Percentiles rank a stretch among this genome's conserved stretches.
These are phyloP conservation scores for Baorangia bicolor DNA, from an alignment of 768 basidiomycete genomes.

Conservation along the genomic window DNA sequence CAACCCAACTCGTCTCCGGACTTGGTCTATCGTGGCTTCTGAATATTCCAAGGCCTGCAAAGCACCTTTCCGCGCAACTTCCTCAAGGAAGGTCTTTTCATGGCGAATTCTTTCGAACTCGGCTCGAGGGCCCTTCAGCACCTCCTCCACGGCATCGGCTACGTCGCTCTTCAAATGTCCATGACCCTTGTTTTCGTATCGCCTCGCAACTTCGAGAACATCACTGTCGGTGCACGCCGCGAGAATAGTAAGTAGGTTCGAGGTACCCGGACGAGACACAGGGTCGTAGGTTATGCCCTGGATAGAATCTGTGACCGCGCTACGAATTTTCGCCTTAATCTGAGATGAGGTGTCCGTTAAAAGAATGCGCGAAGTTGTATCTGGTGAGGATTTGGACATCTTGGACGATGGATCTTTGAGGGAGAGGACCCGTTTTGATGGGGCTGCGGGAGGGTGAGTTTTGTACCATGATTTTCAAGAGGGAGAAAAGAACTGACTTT, in stretches of 20 bases:
- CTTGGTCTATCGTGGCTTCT: conserved; percentile 59
- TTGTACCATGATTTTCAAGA: neutral
- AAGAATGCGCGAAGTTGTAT: conserved; percentile 77
- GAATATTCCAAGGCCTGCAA: conserved; percentile 63
- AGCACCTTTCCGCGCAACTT: conserved; percentile 65
- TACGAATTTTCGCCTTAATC: conserved; percentile 70
- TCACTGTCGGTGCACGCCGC: conserved; percentile 64
- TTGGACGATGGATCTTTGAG: conserved; percentile 83
- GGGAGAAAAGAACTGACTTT: conserved; percentile 52
- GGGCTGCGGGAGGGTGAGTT: conserved; percentile 45
- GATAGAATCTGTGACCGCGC: conserved; percentile 84
- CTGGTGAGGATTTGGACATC: conserved; percentile 93
- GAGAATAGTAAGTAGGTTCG: conserved; percentile 79
- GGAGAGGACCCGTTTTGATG: conserved; percentile 79
- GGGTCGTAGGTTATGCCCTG: conserved; percentile 81
- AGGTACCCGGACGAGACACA: conserved; percentile 70
- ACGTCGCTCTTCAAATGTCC: conserved; percentile 74
- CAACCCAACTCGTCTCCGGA: conserved; percentile 67
- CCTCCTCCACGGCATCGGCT: conserved; percentile 65
- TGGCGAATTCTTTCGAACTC: conserved; percentile 65
- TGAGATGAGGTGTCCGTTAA: conserved; percentile 68
- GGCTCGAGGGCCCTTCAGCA: conserved; percentile 61
- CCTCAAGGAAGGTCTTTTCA: conserved; percentile 58
- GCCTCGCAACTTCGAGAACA: conserved; percentile 43
- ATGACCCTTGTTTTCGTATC: conserved; percentile 57